phyloP scores from a whole-genome alignment of 164 flowering plant genomes.

The Annona cherimola region DNA sequence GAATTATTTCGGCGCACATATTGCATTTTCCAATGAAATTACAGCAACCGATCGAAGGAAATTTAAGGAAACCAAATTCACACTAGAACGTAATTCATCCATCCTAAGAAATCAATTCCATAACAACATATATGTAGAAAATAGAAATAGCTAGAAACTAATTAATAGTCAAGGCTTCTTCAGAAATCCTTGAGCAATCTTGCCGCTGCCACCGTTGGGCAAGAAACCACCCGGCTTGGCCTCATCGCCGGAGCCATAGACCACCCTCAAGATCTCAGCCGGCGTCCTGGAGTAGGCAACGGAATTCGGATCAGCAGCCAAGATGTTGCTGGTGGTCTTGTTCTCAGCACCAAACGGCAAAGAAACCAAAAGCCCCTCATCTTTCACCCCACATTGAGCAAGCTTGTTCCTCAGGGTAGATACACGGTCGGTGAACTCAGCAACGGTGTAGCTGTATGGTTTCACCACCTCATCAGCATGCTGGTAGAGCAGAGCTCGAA shows the following conservation, averaged over 20 bases:
- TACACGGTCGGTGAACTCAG: constrained; percentile 15
- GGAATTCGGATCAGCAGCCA: constrained; percentile 6
- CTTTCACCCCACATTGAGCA: constrained; percentile 18
- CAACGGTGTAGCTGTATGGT: constrained; percentile 16
- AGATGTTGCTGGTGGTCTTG: constrained; percentile 7
- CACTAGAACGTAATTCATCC: too few relatives aligned
- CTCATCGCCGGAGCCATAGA: constrained; percentile 20
- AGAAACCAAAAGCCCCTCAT: constrained; percentile 19
- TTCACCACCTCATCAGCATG: constrained; percentile 6
- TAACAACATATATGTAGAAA: too few relatives aligned
- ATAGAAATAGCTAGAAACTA: too few relatives aligned
- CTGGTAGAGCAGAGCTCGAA: constrained; percentile 13
- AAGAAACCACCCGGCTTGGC: constrained; percentile 31
- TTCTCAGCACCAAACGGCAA: constrained; percentile 17
- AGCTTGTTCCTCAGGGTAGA: constrained; percentile 15
- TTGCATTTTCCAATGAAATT: too few relatives aligned
- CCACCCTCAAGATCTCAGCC: constrained; percentile 11
- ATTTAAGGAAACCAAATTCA: too few relatives aligned
- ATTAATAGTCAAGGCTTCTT: neutral
- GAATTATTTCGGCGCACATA: too few relatives aligned
- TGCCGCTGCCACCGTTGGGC: constrained; percentile 33
- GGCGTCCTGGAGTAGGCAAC: constrained; percentile 8
- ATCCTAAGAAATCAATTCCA: too few relatives aligned
- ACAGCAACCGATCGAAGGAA: too few relatives aligned
- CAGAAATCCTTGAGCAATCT: constrained; percentile 23